A percentile compares a stretch with the other conserved stretches of the same genome.
phyloP scores from a whole-genome alignment of 177 flowering plant genomes.

The Vitis hybrid region DNA sequence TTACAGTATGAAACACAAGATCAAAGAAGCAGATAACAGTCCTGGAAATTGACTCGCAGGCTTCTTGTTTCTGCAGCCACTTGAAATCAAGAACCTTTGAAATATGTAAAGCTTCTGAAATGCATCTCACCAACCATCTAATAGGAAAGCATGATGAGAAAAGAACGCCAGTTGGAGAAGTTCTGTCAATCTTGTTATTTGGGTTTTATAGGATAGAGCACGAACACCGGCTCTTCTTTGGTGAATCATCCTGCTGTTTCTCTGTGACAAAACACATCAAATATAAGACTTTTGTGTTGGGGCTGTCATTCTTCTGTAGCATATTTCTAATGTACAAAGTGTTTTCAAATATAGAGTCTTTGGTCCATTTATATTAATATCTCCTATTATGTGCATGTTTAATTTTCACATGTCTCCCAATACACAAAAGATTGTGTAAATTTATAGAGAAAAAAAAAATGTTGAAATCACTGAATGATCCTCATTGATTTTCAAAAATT shows the following conservation, averaged over 20 bases:
- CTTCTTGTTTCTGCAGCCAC: background rate
- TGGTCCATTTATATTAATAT: too few relatives aligned
- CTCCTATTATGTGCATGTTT: too few relatives aligned
- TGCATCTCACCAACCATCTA: conserved; percentile 1
- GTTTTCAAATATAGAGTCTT: too few relatives aligned
- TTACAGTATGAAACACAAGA: background rate
- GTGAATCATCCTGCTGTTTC: conserved; percentile 20
- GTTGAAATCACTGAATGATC: too few relatives aligned
- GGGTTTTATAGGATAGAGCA: conserved; percentile 31
- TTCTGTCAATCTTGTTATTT: background rate
- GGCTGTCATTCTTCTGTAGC: too few relatives aligned
- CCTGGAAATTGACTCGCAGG: background rate
- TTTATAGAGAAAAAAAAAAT: too few relatives aligned
- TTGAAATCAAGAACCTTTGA: background rate
- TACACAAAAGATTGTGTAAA: too few relatives aligned
- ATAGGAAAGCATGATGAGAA: background rate
- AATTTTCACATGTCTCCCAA: too few relatives aligned
- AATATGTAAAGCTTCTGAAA: background rate
- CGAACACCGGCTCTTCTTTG: conserved; percentile 24
- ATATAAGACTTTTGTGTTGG: background rate
- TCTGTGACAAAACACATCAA: conserved; percentile 19
- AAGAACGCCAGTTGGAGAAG: background rate
- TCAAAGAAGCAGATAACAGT: background rate
- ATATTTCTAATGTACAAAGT: too few relatives aligned
- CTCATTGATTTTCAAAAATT: too few relatives aligned